A percentile compares a stretch with the other conserved stretches of the same genome.
phyloP scores from a whole-genome alignment of 1,139 yeast genomes.

The Saccharomyces hybrid region DNA sequence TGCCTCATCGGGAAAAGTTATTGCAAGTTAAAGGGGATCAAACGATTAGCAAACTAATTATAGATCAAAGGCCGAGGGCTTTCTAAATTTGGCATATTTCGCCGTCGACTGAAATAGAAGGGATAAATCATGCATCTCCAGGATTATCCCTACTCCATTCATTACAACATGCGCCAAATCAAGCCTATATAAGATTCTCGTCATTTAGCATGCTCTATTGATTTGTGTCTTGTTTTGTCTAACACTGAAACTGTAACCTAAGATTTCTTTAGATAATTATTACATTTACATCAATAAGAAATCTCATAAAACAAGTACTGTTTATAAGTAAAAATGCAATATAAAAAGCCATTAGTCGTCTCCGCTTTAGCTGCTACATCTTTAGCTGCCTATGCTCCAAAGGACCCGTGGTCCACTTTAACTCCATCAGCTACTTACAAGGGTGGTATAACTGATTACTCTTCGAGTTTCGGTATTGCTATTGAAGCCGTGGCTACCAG shows the following conservation, averaged over 20 bases:
- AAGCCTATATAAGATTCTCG: not conserved
- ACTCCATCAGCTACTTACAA: conserved; percentile 53
- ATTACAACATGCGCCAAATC: not conserved
- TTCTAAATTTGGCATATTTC: not conserved
- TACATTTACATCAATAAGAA: not conserved
- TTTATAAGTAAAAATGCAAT: conserved; percentile 26
- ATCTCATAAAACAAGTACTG: not conserved
- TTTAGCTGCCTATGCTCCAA: conserved; percentile 56
- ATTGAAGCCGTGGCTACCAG: conserved; percentile 10
- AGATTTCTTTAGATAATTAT: not conserved
- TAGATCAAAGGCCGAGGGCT: not conserved
- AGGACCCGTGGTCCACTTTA: conserved; percentile 67
- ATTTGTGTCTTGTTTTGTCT: not conserved
- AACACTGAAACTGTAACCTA: not conserved
- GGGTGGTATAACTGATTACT: conserved; percentile 44
- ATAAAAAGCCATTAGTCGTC: conserved; percentile 34
- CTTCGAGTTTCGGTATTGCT: conserved; percentile 16
- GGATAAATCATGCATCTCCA: not conserved
- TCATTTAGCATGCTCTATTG: not conserved
- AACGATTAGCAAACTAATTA: not conserved
- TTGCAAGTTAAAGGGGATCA: not conserved
- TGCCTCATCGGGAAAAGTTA: not conserved
- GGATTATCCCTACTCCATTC: not conserved
- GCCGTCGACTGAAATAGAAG: not conserved
- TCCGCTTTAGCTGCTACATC: conserved; percentile 41